A percentile compares a stretch with the other conserved stretches of the same genome.
Conservation (phyloP, 768 basidiomycete genomes). For the Leucosporidium yakuticum region DNA sequence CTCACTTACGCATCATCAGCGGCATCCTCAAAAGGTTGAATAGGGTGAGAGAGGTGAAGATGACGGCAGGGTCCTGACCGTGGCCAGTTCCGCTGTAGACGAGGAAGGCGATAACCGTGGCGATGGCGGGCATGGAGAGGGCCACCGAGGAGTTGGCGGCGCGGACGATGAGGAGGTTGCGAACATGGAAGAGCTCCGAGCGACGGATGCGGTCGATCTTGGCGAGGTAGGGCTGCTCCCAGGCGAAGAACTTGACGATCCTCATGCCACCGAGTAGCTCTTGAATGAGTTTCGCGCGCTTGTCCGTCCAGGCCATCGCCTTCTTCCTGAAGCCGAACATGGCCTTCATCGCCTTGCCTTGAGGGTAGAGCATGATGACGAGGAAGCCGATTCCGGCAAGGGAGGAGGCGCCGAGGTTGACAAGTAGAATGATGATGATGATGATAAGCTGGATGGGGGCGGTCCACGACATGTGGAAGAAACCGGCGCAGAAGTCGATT, state of each 20-base stretch:
- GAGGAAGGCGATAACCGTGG: conserved; percentile 51
- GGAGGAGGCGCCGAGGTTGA: conserved; percentile 62
- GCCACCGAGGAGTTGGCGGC: conserved; percentile 36
- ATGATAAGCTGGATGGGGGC: conserved; percentile 66
- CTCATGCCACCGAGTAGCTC: conserved; percentile 55
- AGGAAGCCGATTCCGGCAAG: conserved; percentile 60
- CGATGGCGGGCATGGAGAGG: conserved; percentile 36
- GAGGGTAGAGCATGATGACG: conserved; percentile 52
- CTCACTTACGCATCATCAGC: conserved; percentile 4
- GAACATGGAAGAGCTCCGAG: conserved; percentile 62
- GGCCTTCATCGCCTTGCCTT: conserved; percentile 65
- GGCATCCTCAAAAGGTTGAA: conserved; percentile 66
- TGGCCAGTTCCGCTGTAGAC: conserved; percentile 71
- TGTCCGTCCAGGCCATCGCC: conserved; percentile 82
- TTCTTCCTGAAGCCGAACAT: conserved; percentile 64
- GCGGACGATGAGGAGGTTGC: conserved; percentile 38
- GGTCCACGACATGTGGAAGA: conserved; percentile 50
- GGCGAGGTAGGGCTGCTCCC: conserved; percentile 59
- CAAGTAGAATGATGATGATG: conserved; percentile 65
- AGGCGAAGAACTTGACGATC: conserved; percentile 52
- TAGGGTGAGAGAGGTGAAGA: conserved; percentile 61
- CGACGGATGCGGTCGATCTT: conserved; percentile 59
- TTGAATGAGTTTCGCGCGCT: conserved; percentile 78
- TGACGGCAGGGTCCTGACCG: conserved; percentile 36
- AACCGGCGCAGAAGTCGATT: conserved; percentile 72